A percentile compares a stretch with the other conserved stretches of the same genome.
Conservation (phyloP, 2,329 filamentous ascomycete genomes). For the Verticillium longisporum region DNA sequence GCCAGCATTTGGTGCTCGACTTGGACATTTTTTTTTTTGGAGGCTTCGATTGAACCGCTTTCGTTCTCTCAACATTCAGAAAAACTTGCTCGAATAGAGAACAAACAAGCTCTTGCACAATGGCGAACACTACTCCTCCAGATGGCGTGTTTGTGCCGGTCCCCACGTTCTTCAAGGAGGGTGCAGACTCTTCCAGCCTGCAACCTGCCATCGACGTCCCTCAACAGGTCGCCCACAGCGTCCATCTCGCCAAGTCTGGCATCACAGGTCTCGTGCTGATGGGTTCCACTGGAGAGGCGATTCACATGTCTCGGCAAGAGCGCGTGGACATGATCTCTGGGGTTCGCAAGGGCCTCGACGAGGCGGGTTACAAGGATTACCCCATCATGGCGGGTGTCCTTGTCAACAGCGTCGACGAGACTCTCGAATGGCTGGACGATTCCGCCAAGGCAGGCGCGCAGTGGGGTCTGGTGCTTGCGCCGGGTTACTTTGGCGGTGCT, state of each 20-base stretch:
- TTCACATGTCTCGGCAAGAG: slow-evolving; percentile 51
- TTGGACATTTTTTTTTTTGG: neutral
- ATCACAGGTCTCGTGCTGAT: slow-evolving; percentile 55
- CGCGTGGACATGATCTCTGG: slow-evolving; percentile 46
- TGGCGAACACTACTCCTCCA: slow-evolving; percentile 22
- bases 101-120: neutral
- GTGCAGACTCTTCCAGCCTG: slow-evolving; percentile 31
- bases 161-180: slow-evolving; percentile 52
- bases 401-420: slow-evolving; percentile 46
- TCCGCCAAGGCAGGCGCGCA: slow-evolving; percentile 51
- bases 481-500: slow-evolving; percentile 57
- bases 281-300: slow-evolving; percentile 57
- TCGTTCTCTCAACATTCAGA: neutral
- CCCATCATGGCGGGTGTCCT: slow-evolving; percentile 48
- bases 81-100: neutral
- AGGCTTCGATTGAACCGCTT: neutral
- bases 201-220: slow-evolving; percentile 48
- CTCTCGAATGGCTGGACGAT: slow-evolving; percentile 47
- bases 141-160: slow-evolving; percentile 50
- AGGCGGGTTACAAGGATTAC: slow-evolving; percentile 49
- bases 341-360: slow-evolving; percentile 46
- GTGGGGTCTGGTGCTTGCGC: slow-evolving; percentile 56
- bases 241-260: slow-evolving; percentile 53
- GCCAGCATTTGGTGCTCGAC: neutral
- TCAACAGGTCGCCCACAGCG: slow-evolving; percentile 49